Base-by-base conservation (phyloP, 345 rosid genomes). In the Firmiana major region DNA sequence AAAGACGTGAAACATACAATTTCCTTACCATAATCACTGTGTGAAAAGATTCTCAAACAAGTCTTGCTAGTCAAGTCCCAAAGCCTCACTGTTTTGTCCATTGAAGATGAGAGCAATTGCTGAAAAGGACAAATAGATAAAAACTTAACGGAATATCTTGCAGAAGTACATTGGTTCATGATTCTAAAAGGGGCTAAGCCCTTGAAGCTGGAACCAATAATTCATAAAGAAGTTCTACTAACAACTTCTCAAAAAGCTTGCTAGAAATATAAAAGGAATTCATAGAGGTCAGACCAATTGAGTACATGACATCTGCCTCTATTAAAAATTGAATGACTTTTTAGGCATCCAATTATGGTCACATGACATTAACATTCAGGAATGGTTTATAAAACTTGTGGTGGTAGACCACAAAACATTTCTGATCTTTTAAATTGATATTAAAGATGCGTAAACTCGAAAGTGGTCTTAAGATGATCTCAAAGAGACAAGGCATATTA, bases 81-180 rank as follows among this genome's bases (percentile, higher is more conserved):
- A 53, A 96, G 83, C 46, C 98, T 94, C 78, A 96, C 98, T 11
- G 99, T 96, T 85, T 96, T 96, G 85, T 96, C 99, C 99, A 93
- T 96, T 54, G 99, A 96, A 53, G 99, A 91, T 72, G 99, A 96
- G 63, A 96, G 97, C 84, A 93, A 86, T 63, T 85, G 91, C 98
- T 96, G 93, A 51, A 76, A 80, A 68, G 66, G 84, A 84, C 63
- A 77, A 73, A 65, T 6, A 79, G 36, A 38, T 57, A 64, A 46
- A 46, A 13, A 31, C 60, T 68, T 40, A 74, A 73, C 43, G 57
- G 65, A 67, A 78, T 22, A 81, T 75, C 71, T 38, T 15, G 43
- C 67, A 64, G 15, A 13, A 77, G 51, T 28, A 43, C 17, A 46
- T 74, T 75, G 21, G 34, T 13, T 66, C 63, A 8, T 72, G 17